A percentile compares a stretch with the other conserved stretches of the same genome.
These are phyloP conservation scores for Eutrema yunnanense DNA, from an alignment of 345 rosid species.

Conservation along the genomic window DNA sequence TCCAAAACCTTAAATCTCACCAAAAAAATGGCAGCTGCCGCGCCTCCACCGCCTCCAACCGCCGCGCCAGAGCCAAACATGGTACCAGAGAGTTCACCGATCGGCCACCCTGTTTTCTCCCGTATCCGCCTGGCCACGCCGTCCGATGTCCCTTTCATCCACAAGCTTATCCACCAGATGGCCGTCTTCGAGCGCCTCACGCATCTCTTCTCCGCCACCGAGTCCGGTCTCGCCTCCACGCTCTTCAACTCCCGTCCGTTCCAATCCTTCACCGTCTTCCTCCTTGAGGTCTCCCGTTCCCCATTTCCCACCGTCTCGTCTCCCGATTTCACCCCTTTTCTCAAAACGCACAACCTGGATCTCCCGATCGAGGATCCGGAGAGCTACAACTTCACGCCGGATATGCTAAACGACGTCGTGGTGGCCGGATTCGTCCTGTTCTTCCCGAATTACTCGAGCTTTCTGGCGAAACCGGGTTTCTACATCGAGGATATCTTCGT, in stretches of 20 bases:
- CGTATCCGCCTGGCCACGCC: slow-evolving; percentile 87
- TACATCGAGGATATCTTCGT: slow-evolving; percentile 79
- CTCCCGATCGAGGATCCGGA: slow-evolving; percentile 56
- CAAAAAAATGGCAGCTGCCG: slow-evolving; percentile 71
- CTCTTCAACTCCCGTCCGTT: slow-evolving; percentile 79
- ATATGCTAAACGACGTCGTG: slow-evolving; percentile 29
- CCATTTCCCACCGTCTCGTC: slow-evolving; percentile 33
- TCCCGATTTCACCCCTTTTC: slow-evolving; percentile 36
- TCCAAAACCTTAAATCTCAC: slow-evolving; percentile 15
- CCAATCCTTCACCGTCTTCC: slow-evolving; percentile 71
- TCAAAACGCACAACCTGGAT: slow-evolving; percentile 39
- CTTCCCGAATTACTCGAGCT: slow-evolving; percentile 68
- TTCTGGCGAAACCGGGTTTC: slow-evolving; percentile 73
- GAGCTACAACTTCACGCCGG: slow-evolving; percentile 35
- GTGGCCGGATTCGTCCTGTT: slow-evolving; percentile 86
- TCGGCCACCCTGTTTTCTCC: slow-evolving; percentile 56
- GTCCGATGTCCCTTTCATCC: slow-evolving; percentile 69
- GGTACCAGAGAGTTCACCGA: slow-evolving; percentile 33
- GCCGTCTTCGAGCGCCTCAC: slow-evolving; percentile 78
- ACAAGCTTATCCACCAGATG: slow-evolving; percentile 84
- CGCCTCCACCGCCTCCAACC: slow-evolving; percentile 85
- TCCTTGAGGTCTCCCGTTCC: slow-evolving; percentile 59
- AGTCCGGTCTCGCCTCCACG: slow-evolving; percentile 58
- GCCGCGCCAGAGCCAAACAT: slow-evolving; percentile 51
- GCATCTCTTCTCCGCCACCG: slow-evolving; percentile 71